Percentiles rank a stretch among this genome's conserved stretches.
Conservation (phyloP, 345 rosid genomes). For the Hirschfeldia incana region DNA sequence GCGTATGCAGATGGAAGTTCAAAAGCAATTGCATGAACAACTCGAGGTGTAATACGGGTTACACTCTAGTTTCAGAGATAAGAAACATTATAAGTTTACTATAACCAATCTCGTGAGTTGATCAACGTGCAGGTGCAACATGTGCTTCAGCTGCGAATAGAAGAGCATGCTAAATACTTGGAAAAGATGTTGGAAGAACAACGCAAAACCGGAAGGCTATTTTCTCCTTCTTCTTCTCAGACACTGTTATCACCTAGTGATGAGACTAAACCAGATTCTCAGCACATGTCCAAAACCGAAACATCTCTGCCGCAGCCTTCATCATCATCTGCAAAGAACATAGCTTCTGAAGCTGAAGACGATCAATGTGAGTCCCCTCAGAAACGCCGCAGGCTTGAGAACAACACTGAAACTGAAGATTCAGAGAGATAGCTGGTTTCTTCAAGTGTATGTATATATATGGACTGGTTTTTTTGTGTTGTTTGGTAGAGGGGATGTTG, state of each 20-base stretch:
- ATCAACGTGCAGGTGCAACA: slow-evolving; percentile 62
- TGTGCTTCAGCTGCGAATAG: slow-evolving; percentile 76
- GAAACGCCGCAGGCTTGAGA: slow-evolving; percentile 42
- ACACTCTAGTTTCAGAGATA: neutral
- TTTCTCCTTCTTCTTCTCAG: slow-evolving; percentile 40
- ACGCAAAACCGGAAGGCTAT: slow-evolving; percentile 59
- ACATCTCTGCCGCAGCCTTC: slow-evolving; percentile 35
- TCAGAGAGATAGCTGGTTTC: slow-evolving; percentile 34
- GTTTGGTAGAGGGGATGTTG: slow-evolving; percentile 10
- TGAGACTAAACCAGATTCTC: slow-evolving; percentile 35
- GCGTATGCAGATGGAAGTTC: slow-evolving; percentile 86
- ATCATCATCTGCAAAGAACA: slow-evolving; percentile 39
- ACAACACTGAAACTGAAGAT: slow-evolving; percentile 5
- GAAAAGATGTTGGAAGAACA: slow-evolving; percentile 85
- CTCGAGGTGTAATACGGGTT: slow-evolving; percentile 54
- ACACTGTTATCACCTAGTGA: slow-evolving; percentile 41
- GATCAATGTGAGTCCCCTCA: slow-evolving; percentile 36
- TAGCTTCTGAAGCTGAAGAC: slow-evolving; percentile 36
- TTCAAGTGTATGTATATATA: slow-evolving; percentile 20
- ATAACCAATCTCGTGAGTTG: neutral
- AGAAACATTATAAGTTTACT: neutral
- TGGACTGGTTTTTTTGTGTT: neutral
- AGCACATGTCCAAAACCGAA: slow-evolving; percentile 44
- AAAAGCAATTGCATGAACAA: slow-evolving; percentile 82
- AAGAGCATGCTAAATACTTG: slow-evolving; percentile 85